Evolutionary conservation across 257 asterid species (phyloP), one percentile per base, ranked within the genome.

Genomic region (Vinca minor): DNA sequence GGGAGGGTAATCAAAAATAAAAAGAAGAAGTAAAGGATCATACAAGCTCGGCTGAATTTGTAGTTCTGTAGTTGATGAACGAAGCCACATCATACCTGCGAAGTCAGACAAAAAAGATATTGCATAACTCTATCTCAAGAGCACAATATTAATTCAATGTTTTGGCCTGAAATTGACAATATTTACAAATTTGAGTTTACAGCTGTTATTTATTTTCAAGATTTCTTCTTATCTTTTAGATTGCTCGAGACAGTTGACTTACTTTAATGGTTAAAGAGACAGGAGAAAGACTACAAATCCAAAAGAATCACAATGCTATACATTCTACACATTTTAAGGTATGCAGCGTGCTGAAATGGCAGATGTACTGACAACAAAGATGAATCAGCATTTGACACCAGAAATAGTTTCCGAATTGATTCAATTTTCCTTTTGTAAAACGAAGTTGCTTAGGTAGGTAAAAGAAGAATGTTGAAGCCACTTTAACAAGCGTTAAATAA

Each of bases 81-180:
- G 84, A 61, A 44, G 74, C 90, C 26, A 93, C 97, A 66, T 93
- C 99, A 64, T 80, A 93, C 99, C 99, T 93, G 71, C 74, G 69
- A 62, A 59, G 32, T 39, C 54, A 69, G 48, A 64, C 81, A 69
- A 76, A 26, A 44, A 58, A 58, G 47, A 54, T 4, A 29, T 46
- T 28, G 64, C 48, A 54, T 69, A 63, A 73, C 66, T 41, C 44
- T 50, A 38, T 44, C 56, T 28, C 20, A 13, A 59, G 38, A 29
- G 44, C 48, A 31, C 17, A 25, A 11, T 10, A 50, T 41, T 34
- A 21, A 25, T 5, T 18, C 32, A 15, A 12, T 15, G 17, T 23
- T 38, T 10, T 47, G 17, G 50, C 50, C 2, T 3, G 28, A 61
- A 69, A 52, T 58, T 1, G 15, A 17, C 20, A 17, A 45, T n/a